Base-by-base conservation (phyloP, 2,329 filamentous ascomycete genomes). In the Fonsecaea nubica region DNA sequence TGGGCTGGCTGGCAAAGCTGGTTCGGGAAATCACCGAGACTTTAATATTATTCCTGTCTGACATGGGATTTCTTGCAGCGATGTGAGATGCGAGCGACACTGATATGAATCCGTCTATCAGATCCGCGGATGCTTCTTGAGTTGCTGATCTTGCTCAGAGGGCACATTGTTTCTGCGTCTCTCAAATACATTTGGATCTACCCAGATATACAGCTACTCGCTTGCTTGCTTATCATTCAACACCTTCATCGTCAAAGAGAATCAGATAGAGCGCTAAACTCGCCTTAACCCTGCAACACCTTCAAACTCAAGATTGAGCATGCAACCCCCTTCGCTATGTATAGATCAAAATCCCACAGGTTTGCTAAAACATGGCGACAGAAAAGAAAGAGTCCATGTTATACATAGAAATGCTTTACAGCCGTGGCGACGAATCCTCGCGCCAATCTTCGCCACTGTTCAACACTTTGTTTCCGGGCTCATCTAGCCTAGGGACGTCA, bases 401-500 rank as follows among this genome's bases (percentile, higher is more conserved):
- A 40, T 65, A 61, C 63, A 61, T 35, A 32, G 21, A 36, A 63
- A 57, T 63, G 45, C n/a, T 59, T 59, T 30, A 59, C 15, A 35
- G 40, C 38, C 15, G n/a, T 32, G 62, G 63, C 2, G 65, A 56
- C 45, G 65, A 62, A 30, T 32, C 65, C 55, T 67, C 58, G 13
- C 68, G 57, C 71, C 71, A 72, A 58, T 72, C 69, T 12, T 64
- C 65, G 50, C 64, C 55, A 57, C 69, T 71, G 65, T 72, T 72
- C 40, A 72, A 42, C 13, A 70, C 64, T 58, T 68, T 68, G 15
- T 63, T 70, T n/a, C 59, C 65, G 12, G 67, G 63, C 4, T 56
- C 65, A 15, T 65, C 68, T 25, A 71, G 38, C 21, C 59, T 40
- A 36, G 72, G 66, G 18, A 66, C 64, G 40, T 72, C 69, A 25